Evolutionary conservation across 176 grass and related monocot genomes (phyloP), one percentile per base, ranked within the genome.

Genomic region (Avena sativa): DNA sequence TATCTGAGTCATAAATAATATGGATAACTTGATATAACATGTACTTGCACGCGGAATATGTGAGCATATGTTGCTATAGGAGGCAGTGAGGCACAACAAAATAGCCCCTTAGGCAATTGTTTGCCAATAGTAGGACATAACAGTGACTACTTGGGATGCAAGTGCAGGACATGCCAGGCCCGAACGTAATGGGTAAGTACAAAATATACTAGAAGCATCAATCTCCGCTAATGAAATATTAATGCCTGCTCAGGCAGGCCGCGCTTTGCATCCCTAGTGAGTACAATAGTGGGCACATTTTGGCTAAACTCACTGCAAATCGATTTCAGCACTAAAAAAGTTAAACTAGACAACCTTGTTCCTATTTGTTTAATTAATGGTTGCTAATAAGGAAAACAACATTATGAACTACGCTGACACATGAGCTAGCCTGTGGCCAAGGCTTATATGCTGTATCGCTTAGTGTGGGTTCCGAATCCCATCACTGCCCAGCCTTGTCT

Each of bases 1-100:
- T 46, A 26, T 84, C 40, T 40, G 44, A 60, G 78, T 36, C 14
- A 62, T 61, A 12, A 64, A 51, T 32, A 67, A 62, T 32, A 20
- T 60, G 52, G 25, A 51, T 55, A 86, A 26, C 56, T 86, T 57
- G 4, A 26, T 48, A 81, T 73, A 38, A 81, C 19, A 59, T 81
- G 48, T 83, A 83, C 46, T 83, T 20, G 23, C 19, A 12, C 0
- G 12, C 25, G 13, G 12, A 46, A 69, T 10, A 60, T 6, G 26
- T 76, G 47, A 51, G 65, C 44, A 63, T 64, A 66, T 79, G 23
- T 30, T 74, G 47, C 62, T 53, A 60, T 30, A 76, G 4, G n/a
- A 67, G 20, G 61, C 47, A 55, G 19, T 53, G 50, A 79, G 28
- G n/a, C 20, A 66, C 26, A 89, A 17, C 68, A 74, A 20, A 65